Base-by-base conservation (phyloP, 202 grass and related monocot species). In the Zizania palustris region DNA sequence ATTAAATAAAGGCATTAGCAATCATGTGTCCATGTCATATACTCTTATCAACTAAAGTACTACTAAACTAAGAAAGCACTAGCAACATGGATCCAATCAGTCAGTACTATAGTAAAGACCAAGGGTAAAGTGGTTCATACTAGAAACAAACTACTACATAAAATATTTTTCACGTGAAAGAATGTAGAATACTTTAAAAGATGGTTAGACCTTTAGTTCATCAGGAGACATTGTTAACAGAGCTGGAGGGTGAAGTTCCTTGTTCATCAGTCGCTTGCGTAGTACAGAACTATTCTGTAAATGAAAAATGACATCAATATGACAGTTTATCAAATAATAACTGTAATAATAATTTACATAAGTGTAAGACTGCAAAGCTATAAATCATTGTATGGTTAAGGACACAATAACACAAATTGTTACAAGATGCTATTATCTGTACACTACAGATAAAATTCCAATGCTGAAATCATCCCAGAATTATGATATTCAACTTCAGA, bases 221-320 rank as follows among this genome's bases (percentile, higher is more conserved):
- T 89, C 89, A 11, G 96, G 91, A 45, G 89, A 87, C 96, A 99
- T 99, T 61, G 74, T 88, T 76, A 99, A 85, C 60, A 99, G 82
- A 76, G 88, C 81, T 73, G 81, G 82, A 67, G 96, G 91, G 55
- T 92, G 87, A 70, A 99, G 77, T 75, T 95, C 96, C 83, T 85
- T 93, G 59, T 87, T 86, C 80, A 99, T 85, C 69, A 99, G 63
- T 20, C 96, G 89, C 73, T 59, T 90, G 37, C 80, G 85, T 51
- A 99, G 81, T 78, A 86, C 78, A 78, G 75, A 63, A 72, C 45
- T 97, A 63, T 83, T 87, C 93, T 97, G 85, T 56, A 88, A 75
- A 69, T 82, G 48, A 59, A 75, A 77, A 83, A 51, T 64, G 75
- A 74, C 6, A 73, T 72, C 39, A 6, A n/a, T 41, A 74, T 59